A percentile compares a stretch with the other conserved stretches of the same genome.
These are phyloP conservation scores for Boechera stricta DNA, from an alignment of 345 rosid genomes.

Conservation along the genomic window DNA sequence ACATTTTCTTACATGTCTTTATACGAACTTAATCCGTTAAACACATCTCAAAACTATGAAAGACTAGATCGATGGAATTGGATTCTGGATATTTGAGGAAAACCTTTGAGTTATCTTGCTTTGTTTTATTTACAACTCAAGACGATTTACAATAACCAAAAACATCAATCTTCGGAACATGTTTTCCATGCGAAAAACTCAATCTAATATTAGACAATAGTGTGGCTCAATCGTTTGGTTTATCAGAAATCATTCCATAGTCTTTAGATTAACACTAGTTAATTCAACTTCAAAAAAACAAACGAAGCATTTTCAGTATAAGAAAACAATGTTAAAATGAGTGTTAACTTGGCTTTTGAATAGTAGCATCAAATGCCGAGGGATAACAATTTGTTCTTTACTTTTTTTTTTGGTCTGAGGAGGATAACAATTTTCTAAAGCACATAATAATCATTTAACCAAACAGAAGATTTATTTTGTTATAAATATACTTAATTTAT, in stretches of 20 bases:
- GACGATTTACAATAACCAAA: background rate
- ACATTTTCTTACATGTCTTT: background rate
- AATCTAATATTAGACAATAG: background rate
- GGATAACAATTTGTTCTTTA: background rate
- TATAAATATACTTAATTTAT: background rate
- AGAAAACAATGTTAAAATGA: background rate
- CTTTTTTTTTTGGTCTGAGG: too few relatives aligned
- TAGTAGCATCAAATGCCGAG: slow-evolving; percentile 14
- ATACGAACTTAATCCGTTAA: background rate
- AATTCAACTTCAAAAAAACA: background rate
- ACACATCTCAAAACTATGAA: background rate
- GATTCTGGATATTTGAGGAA: too few relatives aligned
- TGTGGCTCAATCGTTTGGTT: background rate
- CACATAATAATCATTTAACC: slow-evolving; percentile 13
- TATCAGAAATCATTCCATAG: background rate
- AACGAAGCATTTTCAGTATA: slow-evolving; percentile 2
- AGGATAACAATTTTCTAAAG: too few relatives aligned
- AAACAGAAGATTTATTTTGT: background rate
- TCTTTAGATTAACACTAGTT: background rate
- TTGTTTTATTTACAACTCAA: background rate
- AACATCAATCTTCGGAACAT: slow-evolving; percentile 3
- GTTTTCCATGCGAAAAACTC: background rate
- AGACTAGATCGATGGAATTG: background rate
- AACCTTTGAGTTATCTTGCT: background rate
- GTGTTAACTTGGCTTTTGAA: background rate